Base-by-base conservation (phyloP, 2,329 filamentous ascomycete genomes). In the Camillea tinctor region DNA sequence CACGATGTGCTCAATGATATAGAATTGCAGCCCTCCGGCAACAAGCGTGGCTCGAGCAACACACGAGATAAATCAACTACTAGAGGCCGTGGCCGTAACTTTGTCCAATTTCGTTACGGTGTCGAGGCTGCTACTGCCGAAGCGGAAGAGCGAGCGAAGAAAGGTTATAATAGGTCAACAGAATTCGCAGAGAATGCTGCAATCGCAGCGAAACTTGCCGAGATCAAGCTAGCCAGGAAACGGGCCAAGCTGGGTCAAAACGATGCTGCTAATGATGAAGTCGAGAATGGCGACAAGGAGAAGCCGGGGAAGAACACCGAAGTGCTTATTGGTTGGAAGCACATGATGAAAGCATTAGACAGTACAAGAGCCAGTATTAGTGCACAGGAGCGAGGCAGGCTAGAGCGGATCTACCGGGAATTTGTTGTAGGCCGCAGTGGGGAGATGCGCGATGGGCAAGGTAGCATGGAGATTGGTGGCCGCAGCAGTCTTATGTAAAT, bases 391-490 rank as follows among this genome's bases (percentile, higher is more conserved):
- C 84, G 88, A 69, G 81, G 79, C 63, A 81, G 94, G 61, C 76
- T 99, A 66, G 83, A 86, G 69, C 85, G 85, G 49, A 97, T 99
- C 62, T 99, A 99, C 73, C 81, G 84, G 17, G 95, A 99, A 77
- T 99, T 99, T 80, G 88, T 97, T 0, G 91, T 92, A 3, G 93
- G 93, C 0, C 84, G 95, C 67, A 97, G 93, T 74, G 95, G 95
- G 7, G 93, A 98, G 79, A 93, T 99, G 92, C 92, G 88, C 61
- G 94, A 90, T 75, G 95, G 95, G 1, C 92, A 98, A 76, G 93
- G 91, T 0, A 91, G 90, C 59, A 96, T 88, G 75, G 95, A 98
- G 76, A 87, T 99, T 77, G 95, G 95, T 7, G 95, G 93, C 15
- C 82, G 95, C 72, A 94, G 90, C 69, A 98, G 93, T 77, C 80